A percentile compares a stretch with the other conserved stretches of the same genome.
Evolutionary conservation across 139 green algal genomes (phyloP).

Genomic region (Auxenochlorella pyrenoidosa): DNA sequence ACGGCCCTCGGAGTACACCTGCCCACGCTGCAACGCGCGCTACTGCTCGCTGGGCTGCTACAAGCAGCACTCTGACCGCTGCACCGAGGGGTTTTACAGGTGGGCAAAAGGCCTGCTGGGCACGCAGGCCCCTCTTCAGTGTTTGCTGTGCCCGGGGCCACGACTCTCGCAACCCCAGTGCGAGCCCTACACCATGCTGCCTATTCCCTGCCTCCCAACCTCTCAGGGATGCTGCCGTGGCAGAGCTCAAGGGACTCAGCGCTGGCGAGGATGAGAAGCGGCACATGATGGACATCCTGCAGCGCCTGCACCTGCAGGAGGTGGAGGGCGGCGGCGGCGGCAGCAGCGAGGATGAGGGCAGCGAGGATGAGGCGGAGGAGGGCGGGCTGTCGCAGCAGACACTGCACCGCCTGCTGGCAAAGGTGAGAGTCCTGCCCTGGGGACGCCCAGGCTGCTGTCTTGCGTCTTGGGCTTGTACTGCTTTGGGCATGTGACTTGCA

Average conservation of each 20-base stretch:
- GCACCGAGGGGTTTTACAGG: conserved; percentile 81
- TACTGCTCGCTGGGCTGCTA: conserved; percentile 88
- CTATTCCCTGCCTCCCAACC: not conserved
- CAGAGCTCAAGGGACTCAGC: conserved; percentile 51
- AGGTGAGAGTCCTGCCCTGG: conserved; percentile 8
- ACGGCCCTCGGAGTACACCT: conserved; percentile 75
- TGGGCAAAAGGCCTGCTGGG: not conserved
- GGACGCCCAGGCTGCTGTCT: too few relatives aligned
- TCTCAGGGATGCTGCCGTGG: conserved; percentile 63
- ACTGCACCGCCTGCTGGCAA: conserved; percentile 45
- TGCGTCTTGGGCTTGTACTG: not conserved
- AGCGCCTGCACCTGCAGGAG: conserved; percentile 55
- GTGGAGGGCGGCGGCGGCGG: conserved; percentile 37
- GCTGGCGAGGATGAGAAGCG: conserved; percentile 51
- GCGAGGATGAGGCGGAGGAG: conserved; percentile 22
- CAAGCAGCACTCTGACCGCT: conserved; percentile 68
- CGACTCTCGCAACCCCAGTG: not conserved
- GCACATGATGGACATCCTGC: conserved; percentile 69
- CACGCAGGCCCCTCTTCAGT: too few relatives aligned
- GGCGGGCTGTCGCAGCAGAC: conserved; percentile 46
- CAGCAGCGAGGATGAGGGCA: not conserved
- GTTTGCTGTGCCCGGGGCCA: too few relatives aligned
- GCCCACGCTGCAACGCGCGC: conserved; percentile 75
- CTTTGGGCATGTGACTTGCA: too few relatives aligned
- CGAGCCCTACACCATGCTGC: not conserved